Evolutionary conservation across 179 eudicot species (phyloP).

Genomic region (Carnegiea gigantea): DNA sequence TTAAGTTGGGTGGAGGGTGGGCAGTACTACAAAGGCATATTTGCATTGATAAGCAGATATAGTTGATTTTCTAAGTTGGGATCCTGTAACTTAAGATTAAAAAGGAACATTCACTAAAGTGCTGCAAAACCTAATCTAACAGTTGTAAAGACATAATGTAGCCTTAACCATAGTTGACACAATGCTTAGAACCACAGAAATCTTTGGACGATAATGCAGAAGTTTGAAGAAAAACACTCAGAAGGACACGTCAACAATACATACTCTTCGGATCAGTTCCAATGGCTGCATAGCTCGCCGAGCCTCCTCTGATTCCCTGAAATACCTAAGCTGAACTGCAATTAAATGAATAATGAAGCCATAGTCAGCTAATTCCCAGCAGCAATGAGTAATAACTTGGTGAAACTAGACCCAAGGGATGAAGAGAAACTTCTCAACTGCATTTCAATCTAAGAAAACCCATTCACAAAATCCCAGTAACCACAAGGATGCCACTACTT

Average conservation of each 20-base stretch:
- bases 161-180: background rate
- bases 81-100: too few relatives aligned
- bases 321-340: constrained; percentile 53
- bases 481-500: background rate
- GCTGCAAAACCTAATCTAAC: background rate
- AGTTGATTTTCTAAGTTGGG: too few relatives aligned
- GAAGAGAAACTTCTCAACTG: background rate
- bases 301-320: constrained; percentile 76
- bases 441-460: background rate
- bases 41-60: background rate
- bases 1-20: background rate
- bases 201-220: background rate
- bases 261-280: constrained; percentile 75
- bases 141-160: background rate
- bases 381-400: background rate
- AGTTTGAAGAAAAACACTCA: background rate
- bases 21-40: background rate
- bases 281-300: constrained; percentile 74
- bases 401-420: background rate
- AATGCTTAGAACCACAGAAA: background rate
- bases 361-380: background rate
- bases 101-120: background rate
- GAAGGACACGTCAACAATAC: constrained; percentile 7
- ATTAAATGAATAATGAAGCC: background rate
- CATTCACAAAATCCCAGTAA: background rate